Base-by-base conservation (phyloP, 345 rosid genomes). In the Gossypium bickii region DNA sequence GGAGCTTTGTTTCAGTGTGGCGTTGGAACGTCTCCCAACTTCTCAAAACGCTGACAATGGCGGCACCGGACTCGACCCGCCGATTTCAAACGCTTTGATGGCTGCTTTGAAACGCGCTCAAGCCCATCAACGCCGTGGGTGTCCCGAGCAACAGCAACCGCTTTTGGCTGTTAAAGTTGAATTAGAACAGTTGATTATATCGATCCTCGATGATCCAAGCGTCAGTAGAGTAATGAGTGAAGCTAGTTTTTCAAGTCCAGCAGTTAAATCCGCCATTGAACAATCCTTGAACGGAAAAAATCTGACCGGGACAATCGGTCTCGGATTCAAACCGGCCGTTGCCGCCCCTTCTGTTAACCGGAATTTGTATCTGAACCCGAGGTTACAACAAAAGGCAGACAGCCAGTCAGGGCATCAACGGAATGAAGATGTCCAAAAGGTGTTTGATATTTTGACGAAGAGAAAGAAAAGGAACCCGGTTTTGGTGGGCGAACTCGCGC, bases 131-230 rank as follows among this genome's bases (percentile, higher is more conserved):
- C 92, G 99, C 0, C 88, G 99, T 27, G 98, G 99, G 12, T 95
- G 99, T 75, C 99, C 99, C 1, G 98, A 95, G 75, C 99, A 95
- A 76, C 99, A 95, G 77, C 99, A 93, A 79, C 99, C 99, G 1
- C 82, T 95, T 49, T 73, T 95, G 17, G 99, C 99, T 0, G 99
- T 95, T 18, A 95, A 95, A 77, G 98, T 95, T 0, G 98, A 95
- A 94, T 94, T 95, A 4, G 98, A 95, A 56, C 99, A 93, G 88
- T 88, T 95, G 22, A 91, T 95, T 48, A 93, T 95, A 73, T 95
- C 99, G 13, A 93, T 95, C 74, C 91, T 95, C 10, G 99, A 95
- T 80, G 99, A 95, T 84, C 99, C 99, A 1, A 90, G 96, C 77
- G 99, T 95, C 24, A 95, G 99, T 71, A 78, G 97, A 47, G 99